phyloP scores from a whole-genome alignment of 306 rosid genomes.

The Glycyrrhiza uralensis region DNA sequence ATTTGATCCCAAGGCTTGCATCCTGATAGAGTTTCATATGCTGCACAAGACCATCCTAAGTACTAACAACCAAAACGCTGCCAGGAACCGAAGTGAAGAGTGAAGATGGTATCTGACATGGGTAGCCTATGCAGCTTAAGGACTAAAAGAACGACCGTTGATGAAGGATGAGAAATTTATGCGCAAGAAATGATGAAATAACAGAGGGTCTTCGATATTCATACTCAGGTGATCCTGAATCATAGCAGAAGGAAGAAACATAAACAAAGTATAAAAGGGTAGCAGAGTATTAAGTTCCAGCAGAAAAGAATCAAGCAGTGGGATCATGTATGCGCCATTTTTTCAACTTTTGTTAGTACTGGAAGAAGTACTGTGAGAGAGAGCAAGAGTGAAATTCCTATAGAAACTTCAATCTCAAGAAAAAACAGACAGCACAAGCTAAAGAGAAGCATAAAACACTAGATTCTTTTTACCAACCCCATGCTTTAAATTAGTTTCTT shows the following conservation, averaged over 20 bases:
- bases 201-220: neutral
- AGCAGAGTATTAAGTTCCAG: no score
- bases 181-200: neutral
- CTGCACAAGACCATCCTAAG: neutral
- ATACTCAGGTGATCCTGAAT: neutral
- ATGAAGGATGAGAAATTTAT: no score
- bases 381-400: neutral
- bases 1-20: neutral
- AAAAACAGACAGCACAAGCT: neutral
- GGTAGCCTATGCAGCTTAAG: no score
- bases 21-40: neutral
- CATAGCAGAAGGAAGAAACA: neutral
- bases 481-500: slow-evolving; percentile 8
- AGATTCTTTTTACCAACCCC: slow-evolving; percentile 8
- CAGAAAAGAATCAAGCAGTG: neutral
- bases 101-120: no score
- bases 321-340: no score
- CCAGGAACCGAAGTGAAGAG: no score
- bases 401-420: slow-evolving; percentile 17
- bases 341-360: neutral
- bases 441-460: slow-evolving; percentile 3
- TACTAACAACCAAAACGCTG: neutral
- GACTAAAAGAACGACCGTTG: no score
- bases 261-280: neutral
- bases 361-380: neutral